Conservation (phyloP, 1,139 yeast species). For the Arxiozyma slooffiae region DNA sequence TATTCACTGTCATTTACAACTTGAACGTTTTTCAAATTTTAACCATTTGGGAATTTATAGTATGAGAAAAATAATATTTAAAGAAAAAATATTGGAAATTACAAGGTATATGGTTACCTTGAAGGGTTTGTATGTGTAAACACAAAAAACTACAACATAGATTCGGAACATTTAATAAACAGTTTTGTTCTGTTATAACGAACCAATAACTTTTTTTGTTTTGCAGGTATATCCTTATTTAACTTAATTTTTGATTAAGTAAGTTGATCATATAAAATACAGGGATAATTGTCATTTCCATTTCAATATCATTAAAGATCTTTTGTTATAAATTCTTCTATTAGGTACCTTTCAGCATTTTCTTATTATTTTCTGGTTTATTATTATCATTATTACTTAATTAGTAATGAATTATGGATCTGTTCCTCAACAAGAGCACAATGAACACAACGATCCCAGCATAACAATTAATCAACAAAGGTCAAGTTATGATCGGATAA, state of each 20-base stretch:
- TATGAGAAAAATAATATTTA: no score
- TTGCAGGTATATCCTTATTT: background rate
- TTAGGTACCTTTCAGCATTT: background rate
- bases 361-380: background rate
- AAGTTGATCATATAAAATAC: background rate
- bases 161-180: background rate
- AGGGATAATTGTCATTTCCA: background rate
- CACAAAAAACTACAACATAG: background rate
- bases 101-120: background rate
- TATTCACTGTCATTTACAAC: background rate
- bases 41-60: background rate
- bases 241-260: background rate
- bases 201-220: no score
- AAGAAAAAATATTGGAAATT: no score
- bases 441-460: background rate
- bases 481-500: slow-evolving; percentile 15
- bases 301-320: no score
- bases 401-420: slow-evolving; percentile 3
- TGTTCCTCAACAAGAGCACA: background rate
- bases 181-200: no score
- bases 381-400: background rate
- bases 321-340: background rate
- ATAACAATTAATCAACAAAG: background rate
- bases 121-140: background rate
- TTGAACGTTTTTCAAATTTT: background rate